These are phyloP conservation scores for Cladosporium sp. DNA, from an alignment of 2,329 filamentous ascomycete genomes.

Conservation along the genomic window DNA sequence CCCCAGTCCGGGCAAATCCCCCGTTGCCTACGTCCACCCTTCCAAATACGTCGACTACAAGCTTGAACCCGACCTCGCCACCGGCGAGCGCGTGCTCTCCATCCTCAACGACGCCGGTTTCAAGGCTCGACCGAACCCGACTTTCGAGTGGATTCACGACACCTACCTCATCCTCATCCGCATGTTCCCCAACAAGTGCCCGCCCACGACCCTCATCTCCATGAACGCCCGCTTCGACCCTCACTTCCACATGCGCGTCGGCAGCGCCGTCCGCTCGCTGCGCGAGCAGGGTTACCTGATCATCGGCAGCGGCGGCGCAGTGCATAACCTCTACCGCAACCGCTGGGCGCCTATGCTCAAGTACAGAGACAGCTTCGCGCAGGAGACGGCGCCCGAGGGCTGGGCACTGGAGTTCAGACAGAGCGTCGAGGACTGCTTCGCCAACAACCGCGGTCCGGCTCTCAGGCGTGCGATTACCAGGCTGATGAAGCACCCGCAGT, in stretches of 20 bases:
- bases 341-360: constrained; percentile 63
- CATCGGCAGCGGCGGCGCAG: constrained; percentile 61
- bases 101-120: constrained; percentile 56
- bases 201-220: constrained; percentile 62
- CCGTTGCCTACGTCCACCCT: constrained; percentile 67
- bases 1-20: constrained; percentile 59
- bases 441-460: constrained; percentile 54
- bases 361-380: constrained; percentile 64
- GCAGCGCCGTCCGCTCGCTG: constrained; percentile 57
- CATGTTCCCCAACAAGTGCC: constrained; percentile 67
- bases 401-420: constrained; percentile 67
- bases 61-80: constrained; percentile 60
- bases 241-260: constrained; percentile 59
- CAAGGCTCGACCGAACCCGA: constrained; percentile 52
- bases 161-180: constrained; percentile 67
- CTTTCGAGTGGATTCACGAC: constrained; percentile 72
- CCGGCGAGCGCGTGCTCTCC: constrained; percentile 51
- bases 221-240: constrained; percentile 59
- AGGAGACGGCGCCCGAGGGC: constrained; percentile 57
- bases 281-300: constrained; percentile 58
- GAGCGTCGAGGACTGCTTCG: constrained; percentile 61
- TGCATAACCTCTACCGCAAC: constrained; percentile 71
- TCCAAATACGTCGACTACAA: constrained; percentile 64
- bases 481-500: constrained; percentile 68
- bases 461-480: constrained; percentile 58